These are phyloP conservation scores for Nosema bombycis DNA, from an alignment of 371 early-diverging fungal genomes.

Conservation along the genomic window DNA sequence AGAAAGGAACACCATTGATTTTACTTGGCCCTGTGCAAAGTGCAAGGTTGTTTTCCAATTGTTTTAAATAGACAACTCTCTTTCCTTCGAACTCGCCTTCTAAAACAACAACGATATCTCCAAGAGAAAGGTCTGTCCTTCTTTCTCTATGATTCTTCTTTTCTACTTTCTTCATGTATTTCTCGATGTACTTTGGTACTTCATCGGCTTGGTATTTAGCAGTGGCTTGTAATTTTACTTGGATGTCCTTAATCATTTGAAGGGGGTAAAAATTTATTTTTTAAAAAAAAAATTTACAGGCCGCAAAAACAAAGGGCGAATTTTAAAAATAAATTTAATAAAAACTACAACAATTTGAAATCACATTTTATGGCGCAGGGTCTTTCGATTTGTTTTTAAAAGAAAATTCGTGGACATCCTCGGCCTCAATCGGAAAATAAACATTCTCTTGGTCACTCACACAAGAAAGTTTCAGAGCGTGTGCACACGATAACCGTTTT, in stretches of 20 bases:
- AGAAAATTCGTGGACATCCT: slow-evolving; percentile 27
- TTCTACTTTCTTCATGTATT: slow-evolving; percentile 34
- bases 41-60: slow-evolving; percentile 48
- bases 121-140: slow-evolving; percentile 53
- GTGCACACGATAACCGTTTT: slow-evolving; percentile 28
- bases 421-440: neutral
- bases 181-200: slow-evolving; percentile 54
- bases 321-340: neutral
- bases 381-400: too few species aligned
- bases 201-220: slow-evolving; percentile 52
- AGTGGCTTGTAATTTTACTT: slow-evolving; percentile 20
- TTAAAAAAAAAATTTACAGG: slow-evolving; percentile 4
- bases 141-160: slow-evolving; percentile 24
- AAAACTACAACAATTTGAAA: too few species aligned
- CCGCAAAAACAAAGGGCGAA: neutral
- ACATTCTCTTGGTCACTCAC: neutral
- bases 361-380: too few species aligned
- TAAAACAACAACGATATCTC: slow-evolving; percentile 59
- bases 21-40: slow-evolving; percentile 48
- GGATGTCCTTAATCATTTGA: slow-evolving; percentile 22
- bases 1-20: slow-evolving; percentile 52
- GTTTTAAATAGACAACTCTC: slow-evolving; percentile 55
- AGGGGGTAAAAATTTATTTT: slow-evolving; percentile 17
- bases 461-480: slow-evolving; percentile 9
- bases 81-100: slow-evolving; percentile 58